Evolutionary conservation across 306 rosid genomes (phyloP).

Genomic region (Prinsepia uniflora): DNA sequence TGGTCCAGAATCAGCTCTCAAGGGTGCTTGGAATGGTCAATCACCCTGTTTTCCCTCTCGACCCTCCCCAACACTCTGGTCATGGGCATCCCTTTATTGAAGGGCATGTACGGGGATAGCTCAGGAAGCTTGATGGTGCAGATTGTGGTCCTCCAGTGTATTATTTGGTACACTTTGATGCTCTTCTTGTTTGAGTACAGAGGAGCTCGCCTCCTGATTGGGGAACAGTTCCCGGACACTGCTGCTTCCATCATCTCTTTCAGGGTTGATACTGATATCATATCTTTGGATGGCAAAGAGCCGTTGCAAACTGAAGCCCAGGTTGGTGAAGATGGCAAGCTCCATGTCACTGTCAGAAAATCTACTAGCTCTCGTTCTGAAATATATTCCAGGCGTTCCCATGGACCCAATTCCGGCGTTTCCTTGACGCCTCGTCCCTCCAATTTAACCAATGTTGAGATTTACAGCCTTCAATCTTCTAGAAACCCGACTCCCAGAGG

Average conservation of each 20-base stretch:
- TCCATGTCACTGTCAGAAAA: constrained; percentile 68
- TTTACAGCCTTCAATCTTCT: constrained; percentile 68
- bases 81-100: constrained; percentile 75
- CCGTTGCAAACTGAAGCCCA: constrained; percentile 73
- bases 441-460: constrained; percentile 76
- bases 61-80: constrained; percentile 78
- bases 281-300: constrained; percentile 76
- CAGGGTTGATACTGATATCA: constrained; percentile 69
- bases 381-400: constrained; percentile 54
- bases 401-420: constrained; percentile 57
- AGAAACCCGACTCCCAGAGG: constrained; percentile 87
- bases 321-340: constrained; percentile 77
- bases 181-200: constrained; percentile 72
- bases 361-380: constrained; percentile 64
- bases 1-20: constrained; percentile 55
- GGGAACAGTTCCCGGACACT: constrained; percentile 80
- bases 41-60: constrained; percentile 74
- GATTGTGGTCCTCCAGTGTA: constrained; percentile 76
- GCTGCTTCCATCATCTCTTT: constrained; percentile 70
- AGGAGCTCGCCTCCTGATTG: constrained; percentile 71
- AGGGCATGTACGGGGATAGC: constrained; percentile 71
- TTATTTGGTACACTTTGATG: constrained; percentile 80
- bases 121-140: constrained; percentile 71
- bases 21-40: constrained; percentile 75
- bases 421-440: constrained; percentile 73